Evolutionary conservation across 495 filamentous ascomycete species (phyloP).

Genomic region (Glarea lozoyensis): DNA sequence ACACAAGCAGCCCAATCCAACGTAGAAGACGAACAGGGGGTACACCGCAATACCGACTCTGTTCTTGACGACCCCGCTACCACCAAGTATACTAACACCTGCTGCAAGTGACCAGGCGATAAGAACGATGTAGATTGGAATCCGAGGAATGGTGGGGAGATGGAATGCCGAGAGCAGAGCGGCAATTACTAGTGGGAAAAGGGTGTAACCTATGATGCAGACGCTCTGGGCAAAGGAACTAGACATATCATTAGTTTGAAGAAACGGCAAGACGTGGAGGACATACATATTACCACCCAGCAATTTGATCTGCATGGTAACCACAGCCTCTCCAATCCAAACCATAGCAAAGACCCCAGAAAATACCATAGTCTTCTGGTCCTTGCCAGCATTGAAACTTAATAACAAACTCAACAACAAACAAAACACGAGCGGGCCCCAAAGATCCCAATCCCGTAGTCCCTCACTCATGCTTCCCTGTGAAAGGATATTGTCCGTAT

Average conservation of each 20-base stretch:
- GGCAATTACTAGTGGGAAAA: constrained; percentile 96
- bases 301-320: constrained; percentile 97
- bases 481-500: constrained; percentile 52
- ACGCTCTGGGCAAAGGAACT: constrained; percentile 97
- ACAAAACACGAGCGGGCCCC: constrained; percentile 93
- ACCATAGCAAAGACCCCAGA: constrained; percentile 92
- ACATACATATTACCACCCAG: constrained; percentile 95
- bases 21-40: constrained; percentile 92
- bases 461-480: constrained; percentile 80
- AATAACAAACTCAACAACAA: constrained; percentile 78
- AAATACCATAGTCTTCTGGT: constrained; percentile 83
- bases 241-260: constrained; percentile 40
- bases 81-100: constrained; percentile 89
- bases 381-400: constrained; percentile 60
- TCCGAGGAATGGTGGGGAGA: constrained; percentile 65
- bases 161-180: constrained; percentile 76
- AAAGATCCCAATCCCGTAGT: constrained; percentile 92
- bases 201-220: constrained; percentile 96
- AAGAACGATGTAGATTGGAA: constrained; percentile 83
- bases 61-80: constrained; percentile 90
- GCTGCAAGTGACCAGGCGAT: constrained; percentile 90
- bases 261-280: constrained; percentile 7
- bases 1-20: constrained; percentile 86
- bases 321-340: constrained; percentile 93
- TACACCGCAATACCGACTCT: constrained; percentile 92